Conservation (phyloP, 306 rosid species). For the Sesbania bispinosa region DNA sequence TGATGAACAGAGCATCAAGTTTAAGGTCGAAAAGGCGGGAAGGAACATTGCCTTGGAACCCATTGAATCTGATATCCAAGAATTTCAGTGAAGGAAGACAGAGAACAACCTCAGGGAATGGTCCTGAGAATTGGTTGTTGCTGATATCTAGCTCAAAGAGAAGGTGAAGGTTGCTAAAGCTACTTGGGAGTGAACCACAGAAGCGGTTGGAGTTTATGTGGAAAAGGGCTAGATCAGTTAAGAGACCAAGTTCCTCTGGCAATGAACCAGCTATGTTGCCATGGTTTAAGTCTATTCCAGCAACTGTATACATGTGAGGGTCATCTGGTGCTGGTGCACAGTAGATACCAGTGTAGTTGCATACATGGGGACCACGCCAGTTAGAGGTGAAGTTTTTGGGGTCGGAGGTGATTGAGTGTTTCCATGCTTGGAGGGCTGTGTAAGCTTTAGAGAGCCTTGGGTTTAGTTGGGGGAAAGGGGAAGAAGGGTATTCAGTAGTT, state of each 20-base stretch:
- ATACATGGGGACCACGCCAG: constrained; percentile 73
- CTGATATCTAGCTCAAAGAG: constrained; percentile 76
- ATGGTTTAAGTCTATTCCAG: constrained; percentile 87
- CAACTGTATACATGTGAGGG: constrained; percentile 57
- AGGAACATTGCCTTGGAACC: constrained; percentile 56
- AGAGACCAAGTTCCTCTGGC: constrained; percentile 71
- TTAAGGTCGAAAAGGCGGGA: constrained; percentile 49
- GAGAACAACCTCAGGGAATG: constrained; percentile 54
- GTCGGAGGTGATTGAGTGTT: constrained; percentile 62
- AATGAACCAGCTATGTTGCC: constrained; percentile 58
- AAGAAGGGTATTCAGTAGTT: not conserved
- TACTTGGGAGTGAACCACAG: constrained; percentile 56
- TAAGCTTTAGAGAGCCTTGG: constrained; percentile 73
- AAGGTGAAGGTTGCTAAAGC: constrained; percentile 36
- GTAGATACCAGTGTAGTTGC: constrained; percentile 80
- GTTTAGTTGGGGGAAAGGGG: constrained; percentile 36
- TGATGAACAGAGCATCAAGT: constrained; percentile 77
- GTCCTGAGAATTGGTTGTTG: constrained; percentile 67
- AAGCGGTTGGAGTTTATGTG: constrained; percentile 82
- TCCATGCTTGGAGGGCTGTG: constrained; percentile 84
- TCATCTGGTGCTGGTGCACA: constrained; percentile 76
- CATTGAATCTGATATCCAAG: constrained; percentile 72
- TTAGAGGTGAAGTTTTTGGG: constrained; percentile 58
- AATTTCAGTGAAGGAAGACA: constrained; percentile 43
- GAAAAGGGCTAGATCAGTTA: constrained; percentile 65